Evolutionary conservation across 805 yeast genomes (phyloP), one percentile per base, ranked within the genome.

Genomic region (Spathaspora boniae): DNA sequence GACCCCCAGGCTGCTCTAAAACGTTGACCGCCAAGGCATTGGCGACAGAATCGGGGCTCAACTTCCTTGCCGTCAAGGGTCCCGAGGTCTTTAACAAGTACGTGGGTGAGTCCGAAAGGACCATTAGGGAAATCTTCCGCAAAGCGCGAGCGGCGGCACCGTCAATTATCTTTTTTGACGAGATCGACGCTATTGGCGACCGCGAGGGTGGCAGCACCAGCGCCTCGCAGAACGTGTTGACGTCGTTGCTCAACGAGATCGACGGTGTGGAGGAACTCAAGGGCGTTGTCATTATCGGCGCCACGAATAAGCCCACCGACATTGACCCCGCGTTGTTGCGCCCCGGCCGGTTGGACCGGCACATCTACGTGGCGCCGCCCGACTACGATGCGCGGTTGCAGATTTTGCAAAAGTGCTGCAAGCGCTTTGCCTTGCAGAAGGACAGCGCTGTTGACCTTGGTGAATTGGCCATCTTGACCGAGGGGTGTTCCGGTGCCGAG

Each of bases 1-100:
- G 99, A 0, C 99, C 99, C 1, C 98, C 98, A 0, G 98, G 98
- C 11, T 91, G 98, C 64, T 89, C 97, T 8, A 91, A 91, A 51
- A 91, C 98, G 0, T 61, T 91, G 42, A 86, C 95, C 0, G 98
- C 97, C 2, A 91, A 91, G 53, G 97, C 97, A 0, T 63, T 91
- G 20, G 98, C 98, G 0, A 85, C 96, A 0, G 98, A 91, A 60
- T 83, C 96, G 2, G 97, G 97, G 0, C 73, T 91, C 33, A 91
- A 91, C 50, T 91, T 91, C 57, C 58, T 91, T 34, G 96, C 98
- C 0, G 96, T 91, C 6, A 93, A 93, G 57, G 98, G 98, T 1
- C 98, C 98, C 0, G 98, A 91, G 58, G 77, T 91, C 22, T 83
- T 91, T 53, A 91, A 87, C 61, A 91, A 93, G 58, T 91, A 85